phyloP scores from a whole-genome alignment of 2,329 filamentous ascomycete species.

The Epichloe uncinata region DNA sequence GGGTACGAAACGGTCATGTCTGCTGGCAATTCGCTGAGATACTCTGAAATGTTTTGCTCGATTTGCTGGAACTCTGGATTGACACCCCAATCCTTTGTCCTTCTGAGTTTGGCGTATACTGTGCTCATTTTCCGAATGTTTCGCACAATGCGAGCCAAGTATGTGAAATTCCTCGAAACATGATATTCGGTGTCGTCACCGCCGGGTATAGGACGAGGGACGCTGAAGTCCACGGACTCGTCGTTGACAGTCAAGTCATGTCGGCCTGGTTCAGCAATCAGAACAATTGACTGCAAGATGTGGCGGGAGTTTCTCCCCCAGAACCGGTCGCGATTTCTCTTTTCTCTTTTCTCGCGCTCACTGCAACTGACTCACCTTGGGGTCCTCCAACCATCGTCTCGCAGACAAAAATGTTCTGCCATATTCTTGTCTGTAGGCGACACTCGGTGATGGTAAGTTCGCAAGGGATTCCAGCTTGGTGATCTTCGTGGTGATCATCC shows the following conservation, averaged over 20 bases:
- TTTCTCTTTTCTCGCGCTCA: not conserved
- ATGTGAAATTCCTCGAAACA: conserved; percentile 72
- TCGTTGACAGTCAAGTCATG: conserved; percentile 64
- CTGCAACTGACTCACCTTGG: conserved; percentile 47
- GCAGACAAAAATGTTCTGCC: conserved; percentile 76
- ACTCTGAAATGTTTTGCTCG: conserved; percentile 63
- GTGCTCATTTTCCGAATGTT: conserved; percentile 68
- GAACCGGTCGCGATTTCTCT: not conserved
- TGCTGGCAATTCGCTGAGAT: conserved; percentile 62
- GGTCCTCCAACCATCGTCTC: conserved; percentile 90
- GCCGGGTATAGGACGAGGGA: conserved; percentile 49
- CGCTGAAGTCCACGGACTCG: conserved; percentile 61
- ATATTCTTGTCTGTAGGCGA: conserved; percentile 70
- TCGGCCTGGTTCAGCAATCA: conserved; percentile 41
- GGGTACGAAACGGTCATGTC: conserved; percentile 72
- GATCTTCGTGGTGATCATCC: conserved; percentile 72
- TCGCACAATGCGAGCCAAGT: conserved; percentile 63
- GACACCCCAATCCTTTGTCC: conserved; percentile 76
- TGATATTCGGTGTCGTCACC: conserved; percentile 63
- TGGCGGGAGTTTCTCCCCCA: not conserved
- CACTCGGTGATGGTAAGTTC: conserved; percentile 61
- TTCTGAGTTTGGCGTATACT: conserved; percentile 59
- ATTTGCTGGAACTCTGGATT: conserved; percentile 73
- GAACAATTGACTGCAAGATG: not conserved
- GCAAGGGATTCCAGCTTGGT: conserved; percentile 59